Conservation (phyloP, 768 basidiomycete species). For the Coprinopsis marcescibilis region DNA sequence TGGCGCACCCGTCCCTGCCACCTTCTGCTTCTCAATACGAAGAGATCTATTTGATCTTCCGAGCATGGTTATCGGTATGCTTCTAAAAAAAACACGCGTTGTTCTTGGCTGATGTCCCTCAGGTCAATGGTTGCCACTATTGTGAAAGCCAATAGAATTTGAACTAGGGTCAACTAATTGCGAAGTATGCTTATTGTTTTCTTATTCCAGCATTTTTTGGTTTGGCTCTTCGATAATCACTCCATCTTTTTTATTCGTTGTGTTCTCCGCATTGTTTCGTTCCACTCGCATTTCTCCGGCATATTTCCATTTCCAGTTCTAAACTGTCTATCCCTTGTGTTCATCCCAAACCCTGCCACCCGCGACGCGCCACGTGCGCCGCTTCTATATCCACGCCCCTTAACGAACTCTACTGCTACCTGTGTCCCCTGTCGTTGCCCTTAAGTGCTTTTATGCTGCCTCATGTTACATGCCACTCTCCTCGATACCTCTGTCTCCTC, state of each 20-base stretch:
- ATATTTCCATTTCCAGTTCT: too few relatives aligned
- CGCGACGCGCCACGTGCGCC: too few relatives aligned
- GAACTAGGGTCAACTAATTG: constrained; percentile 14
- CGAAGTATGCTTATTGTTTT: constrained; percentile 14
- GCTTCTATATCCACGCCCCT: too few relatives aligned
- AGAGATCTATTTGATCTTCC: constrained; percentile 89
- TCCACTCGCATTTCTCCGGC: too few relatives aligned
- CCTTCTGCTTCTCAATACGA: constrained; percentile 94
- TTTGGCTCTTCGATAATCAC: constrained; percentile 3
- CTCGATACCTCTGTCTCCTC: too few relatives aligned
- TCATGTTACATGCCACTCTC: too few relatives aligned
- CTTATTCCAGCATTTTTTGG: constrained; percentile 9
- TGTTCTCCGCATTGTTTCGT: too few relatives aligned
- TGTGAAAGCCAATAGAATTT: constrained; percentile 17
- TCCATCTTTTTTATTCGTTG: constrained; percentile 7
- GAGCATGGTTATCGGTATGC: constrained; percentile 78
- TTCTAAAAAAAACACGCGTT: background rate
- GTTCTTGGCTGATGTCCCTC: background rate
- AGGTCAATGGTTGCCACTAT: constrained; percentile 90
- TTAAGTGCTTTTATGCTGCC: too few relatives aligned
- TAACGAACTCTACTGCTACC: too few relatives aligned
- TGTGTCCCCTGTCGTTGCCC: too few relatives aligned
- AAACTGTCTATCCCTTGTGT: too few relatives aligned
- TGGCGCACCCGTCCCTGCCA: constrained; percentile 80
- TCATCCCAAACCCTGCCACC: too few relatives aligned